A percentile compares a stretch with the other conserved stretches of the same genome.
phyloP scores from a whole-genome alignment of 2,329 filamentous ascomycete genomes.

The Hypoxylon sp. region DNA sequence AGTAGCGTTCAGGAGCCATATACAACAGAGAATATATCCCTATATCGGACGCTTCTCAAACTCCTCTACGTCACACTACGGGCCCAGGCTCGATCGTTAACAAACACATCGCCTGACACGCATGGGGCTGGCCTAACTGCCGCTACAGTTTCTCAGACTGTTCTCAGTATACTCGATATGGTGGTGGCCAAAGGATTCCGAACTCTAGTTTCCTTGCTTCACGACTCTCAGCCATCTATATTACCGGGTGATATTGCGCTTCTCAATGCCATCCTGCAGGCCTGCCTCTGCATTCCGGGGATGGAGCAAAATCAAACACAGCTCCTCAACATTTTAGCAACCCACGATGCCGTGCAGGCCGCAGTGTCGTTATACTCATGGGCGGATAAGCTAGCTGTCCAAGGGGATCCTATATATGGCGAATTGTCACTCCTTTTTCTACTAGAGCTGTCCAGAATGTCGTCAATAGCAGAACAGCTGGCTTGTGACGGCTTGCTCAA shows the following conservation, averaged over 20 bases:
- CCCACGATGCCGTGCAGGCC: slow-evolving; percentile 82
- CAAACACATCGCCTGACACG: slow-evolving; percentile 48
- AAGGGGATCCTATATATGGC: slow-evolving; percentile 90
- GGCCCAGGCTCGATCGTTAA: slow-evolving; percentile 66
- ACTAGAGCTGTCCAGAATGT: slow-evolving; percentile 86
- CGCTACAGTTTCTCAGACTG: slow-evolving; percentile 68
- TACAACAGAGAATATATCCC: slow-evolving; percentile 68
- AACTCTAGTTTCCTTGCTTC: slow-evolving; percentile 83
- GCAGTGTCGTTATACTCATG: slow-evolving; percentile 92
- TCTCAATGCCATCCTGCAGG: slow-evolving; percentile 89
- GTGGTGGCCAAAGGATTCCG: slow-evolving; percentile 88
- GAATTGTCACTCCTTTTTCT: slow-evolving; percentile 92
- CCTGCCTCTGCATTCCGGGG: slow-evolving; percentile 82
- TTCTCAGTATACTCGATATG: slow-evolving; percentile 84
- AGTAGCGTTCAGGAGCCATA: slow-evolving; percentile 69
- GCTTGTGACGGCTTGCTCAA: slow-evolving; percentile 88
- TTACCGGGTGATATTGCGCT: slow-evolving; percentile 87
- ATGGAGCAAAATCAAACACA: slow-evolving; percentile 80
- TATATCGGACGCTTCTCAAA: slow-evolving; percentile 87
- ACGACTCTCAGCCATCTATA: slow-evolving; percentile 77
- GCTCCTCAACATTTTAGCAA: slow-evolving; percentile 77
- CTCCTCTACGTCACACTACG: slow-evolving; percentile 87
- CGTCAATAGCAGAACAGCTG: slow-evolving; percentile 87
- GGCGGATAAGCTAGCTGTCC: slow-evolving; percentile 84
- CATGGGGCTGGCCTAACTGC: slow-evolving; percentile 56